Percentiles rank a stretch among this genome's conserved stretches.
Evolutionary conservation across 495 filamentous ascomycete genomes (phyloP).

Genomic region (Cercophora newfieldiana): DNA sequence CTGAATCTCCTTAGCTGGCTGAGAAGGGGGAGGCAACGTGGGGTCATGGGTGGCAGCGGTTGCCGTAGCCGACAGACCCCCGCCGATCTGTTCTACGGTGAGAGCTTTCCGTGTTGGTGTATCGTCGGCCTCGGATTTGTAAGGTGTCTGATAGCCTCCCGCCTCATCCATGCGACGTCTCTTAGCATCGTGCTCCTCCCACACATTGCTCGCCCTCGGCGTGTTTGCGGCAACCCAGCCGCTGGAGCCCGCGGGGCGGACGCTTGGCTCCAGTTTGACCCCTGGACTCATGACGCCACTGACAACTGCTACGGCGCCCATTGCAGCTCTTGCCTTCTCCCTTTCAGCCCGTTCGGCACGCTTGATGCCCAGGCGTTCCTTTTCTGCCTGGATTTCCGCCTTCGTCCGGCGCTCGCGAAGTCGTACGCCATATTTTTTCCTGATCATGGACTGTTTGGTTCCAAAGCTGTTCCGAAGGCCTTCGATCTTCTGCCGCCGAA

Average conservation of each 20-base stretch:
- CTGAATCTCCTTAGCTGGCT: constrained; percentile 20
- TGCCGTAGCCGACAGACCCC: constrained; percentile 33
- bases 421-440: constrained; percentile 50
- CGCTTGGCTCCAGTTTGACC: constrained; percentile 5
- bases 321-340: constrained; percentile 15
- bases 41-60: constrained; percentile 37
- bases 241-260: constrained; percentile 15
- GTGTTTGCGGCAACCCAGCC: constrained; percentile 37
- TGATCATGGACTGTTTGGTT: constrained; percentile 51
- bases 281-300: neutral
- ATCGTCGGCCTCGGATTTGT: constrained; percentile 14
- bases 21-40: constrained; percentile 24
- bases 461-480: constrained; percentile 48
- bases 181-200: constrained; percentile 34
- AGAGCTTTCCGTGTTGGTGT: constrained; percentile 34
- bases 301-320: neutral
- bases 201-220: constrained; percentile 19
- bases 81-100: constrained; percentile 32
- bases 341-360: constrained; percentile 25
- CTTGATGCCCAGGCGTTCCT: constrained; percentile 40
- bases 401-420: constrained; percentile 47
- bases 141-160: constrained; percentile 24
- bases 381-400: constrained; percentile 44
- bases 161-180: constrained; percentile 28
- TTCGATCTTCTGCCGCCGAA: constrained; percentile 35